A percentile compares a stretch with the other conserved stretches of the same genome.
These are phyloP conservation scores for Penicillium diatomitis DNA, from an alignment of 495 filamentous ascomycete species.

Conservation along the genomic window DNA sequence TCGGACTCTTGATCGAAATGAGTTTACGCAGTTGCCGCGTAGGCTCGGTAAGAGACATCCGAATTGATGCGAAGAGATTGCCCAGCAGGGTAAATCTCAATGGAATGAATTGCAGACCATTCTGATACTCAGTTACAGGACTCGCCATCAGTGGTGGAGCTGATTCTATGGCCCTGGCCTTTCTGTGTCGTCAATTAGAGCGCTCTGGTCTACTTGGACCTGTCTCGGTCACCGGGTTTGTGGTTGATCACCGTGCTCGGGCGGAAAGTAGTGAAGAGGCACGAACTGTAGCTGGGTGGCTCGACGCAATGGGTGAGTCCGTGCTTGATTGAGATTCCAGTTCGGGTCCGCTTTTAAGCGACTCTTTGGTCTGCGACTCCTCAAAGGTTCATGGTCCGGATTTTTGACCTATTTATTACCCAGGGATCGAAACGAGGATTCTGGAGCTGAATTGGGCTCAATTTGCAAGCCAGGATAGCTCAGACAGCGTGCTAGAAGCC, in stretches of 20 bases:
- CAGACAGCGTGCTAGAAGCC: constrained; percentile 22
- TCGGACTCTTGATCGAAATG: constrained; percentile 2
- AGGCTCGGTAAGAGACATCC: constrained; percentile 9
- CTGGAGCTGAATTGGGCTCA: constrained; percentile 42
- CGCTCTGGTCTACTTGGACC: constrained; percentile 10
- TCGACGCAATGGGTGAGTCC: constrained; percentile 34
- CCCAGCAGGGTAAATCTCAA: constrained; percentile 1
- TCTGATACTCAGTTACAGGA: constrained; percentile 34
- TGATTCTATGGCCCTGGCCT: constrained; percentile 90
- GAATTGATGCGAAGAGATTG: background rate
- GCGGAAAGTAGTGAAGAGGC: constrained; percentile 63
- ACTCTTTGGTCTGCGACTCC: background rate
- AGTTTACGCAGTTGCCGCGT: constrained; percentile 1
- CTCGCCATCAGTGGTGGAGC: constrained; percentile 87
- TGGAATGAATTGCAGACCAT: background rate
- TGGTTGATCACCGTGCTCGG: constrained; percentile 74
- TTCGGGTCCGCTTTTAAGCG: background rate
- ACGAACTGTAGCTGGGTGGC: constrained; percentile 41
- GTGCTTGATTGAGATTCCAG: background rate
- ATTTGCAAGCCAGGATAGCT: background rate
- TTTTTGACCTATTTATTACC: no score
- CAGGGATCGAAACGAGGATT: constrained; percentile 43
- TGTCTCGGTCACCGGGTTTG: constrained; percentile 48
- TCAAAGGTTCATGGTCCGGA: no score
- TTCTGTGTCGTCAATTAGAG: constrained; percentile 50